Evolutionary conservation across 352 stramenopile genomes (phyloP).

Genomic region (Globisporangium okanoganense): DNA sequence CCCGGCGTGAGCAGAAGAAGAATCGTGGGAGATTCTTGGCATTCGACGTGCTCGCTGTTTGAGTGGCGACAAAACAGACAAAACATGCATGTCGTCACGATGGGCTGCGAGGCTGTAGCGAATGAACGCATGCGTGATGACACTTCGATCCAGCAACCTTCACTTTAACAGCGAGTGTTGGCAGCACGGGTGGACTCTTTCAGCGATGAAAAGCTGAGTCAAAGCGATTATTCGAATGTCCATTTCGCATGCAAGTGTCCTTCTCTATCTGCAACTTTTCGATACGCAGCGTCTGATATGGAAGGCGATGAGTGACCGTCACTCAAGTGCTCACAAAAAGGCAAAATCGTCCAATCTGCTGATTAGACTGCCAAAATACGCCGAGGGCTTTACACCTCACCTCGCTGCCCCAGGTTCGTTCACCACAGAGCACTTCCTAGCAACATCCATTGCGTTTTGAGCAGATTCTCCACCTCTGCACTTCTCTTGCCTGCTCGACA

Average conservation of each 20-base stretch:
- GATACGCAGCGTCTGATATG: not conserved
- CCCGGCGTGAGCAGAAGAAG: not conserved
- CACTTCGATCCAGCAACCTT: not conserved
- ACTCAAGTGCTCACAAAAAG: too few species aligned
- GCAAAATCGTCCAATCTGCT: conserved; percentile 6
- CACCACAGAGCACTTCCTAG: too few species aligned
- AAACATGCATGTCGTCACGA: not conserved
- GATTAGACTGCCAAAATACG: not conserved
- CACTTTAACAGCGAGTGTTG: not conserved
- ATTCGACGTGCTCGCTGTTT: not conserved
- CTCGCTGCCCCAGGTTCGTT: too few species aligned
- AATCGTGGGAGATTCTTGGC: not conserved
- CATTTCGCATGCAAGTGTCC: not conserved
- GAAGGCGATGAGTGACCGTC: not conserved
- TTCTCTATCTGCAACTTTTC: not conserved
- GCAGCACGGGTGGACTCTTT: not conserved
- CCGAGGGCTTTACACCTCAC: not conserved
- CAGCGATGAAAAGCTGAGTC: not conserved
- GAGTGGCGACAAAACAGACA: not conserved
- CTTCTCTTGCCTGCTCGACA: not conserved
- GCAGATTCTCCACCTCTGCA: too few species aligned
- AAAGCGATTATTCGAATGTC: not conserved
- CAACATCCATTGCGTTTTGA: too few species aligned
- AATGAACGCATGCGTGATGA: not conserved
- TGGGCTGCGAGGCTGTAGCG: not conserved